Base-by-base conservation (phyloP, 2,329 filamentous ascomycete species). In the Stagonosporopsis cucurbitacearum region DNA sequence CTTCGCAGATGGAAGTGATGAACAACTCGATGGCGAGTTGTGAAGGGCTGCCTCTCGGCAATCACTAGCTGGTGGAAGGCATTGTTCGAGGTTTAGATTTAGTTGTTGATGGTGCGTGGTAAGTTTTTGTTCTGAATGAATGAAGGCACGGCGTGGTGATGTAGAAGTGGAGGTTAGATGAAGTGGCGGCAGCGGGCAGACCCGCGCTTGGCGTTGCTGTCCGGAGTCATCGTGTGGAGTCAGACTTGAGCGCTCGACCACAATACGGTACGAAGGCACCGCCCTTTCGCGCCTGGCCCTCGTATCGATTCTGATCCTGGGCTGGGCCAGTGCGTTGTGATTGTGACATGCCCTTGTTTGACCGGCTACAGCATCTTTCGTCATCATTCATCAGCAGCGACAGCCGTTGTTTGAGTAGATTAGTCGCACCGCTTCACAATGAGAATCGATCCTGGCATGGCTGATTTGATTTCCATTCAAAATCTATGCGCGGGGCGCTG, bases 31-130 rank as follows among this genome's bases (percentile, higher is more conserved):
- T 9, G 52, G 30, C 36, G 63, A 67, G 59, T 56, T 60, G 66
- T 44, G 64, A 59, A 51, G 57, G 59, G 54, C 42, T 67, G 66
- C 66, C 66, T 58, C 47, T 44, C 57, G 66, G 66, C 66, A 55
- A 56, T 68, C 60, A 68, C 59, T 59, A 50, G 43, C 40, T 37
- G 22, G 37, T 19, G 41, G 51, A 23, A 56, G 56, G 52, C 66
- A 68, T 68, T 35, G 28, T 23, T 20, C 20, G 30, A 12, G 25
- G 28, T 12, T 39, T 13, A 5, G 15, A 15, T 5, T 48, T 6
- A 22, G 30, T 30, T 22, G 13, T 48, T 12, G 28, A 15, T 20
- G 11, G 8, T 32, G 32, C 11, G 15, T 15, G 17, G 40, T 22
- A 44, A 19, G 51, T n/a, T 43, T 28, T 45, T 41, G 52, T 39